These are phyloP conservation scores for Saccharomyces hybrid DNA, from an alignment of 1,139 yeast species.

Conservation along the genomic window DNA sequence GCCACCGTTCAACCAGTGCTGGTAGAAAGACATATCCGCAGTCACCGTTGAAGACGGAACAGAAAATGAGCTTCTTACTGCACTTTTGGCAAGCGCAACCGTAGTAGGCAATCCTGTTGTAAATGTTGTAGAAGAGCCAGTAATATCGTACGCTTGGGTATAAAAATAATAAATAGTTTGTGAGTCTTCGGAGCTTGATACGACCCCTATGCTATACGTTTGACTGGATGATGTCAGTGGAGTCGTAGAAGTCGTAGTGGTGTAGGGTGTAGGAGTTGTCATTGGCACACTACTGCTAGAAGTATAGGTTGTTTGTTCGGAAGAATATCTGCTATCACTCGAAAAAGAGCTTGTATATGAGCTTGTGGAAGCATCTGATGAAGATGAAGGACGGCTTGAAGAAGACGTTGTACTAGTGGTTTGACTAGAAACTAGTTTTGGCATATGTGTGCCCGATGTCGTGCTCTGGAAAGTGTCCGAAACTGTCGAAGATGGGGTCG, in stretches of 20 bases:
- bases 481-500: not conserved
- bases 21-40: constrained; percentile 28
- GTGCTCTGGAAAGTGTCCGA: not conserved
- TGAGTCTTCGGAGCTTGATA: constrained; percentile 10
- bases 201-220: constrained; percentile 3
- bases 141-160: constrained; percentile 38
- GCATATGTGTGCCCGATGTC: not conserved
- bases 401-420: not conserved
- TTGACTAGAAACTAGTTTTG: not conserved
- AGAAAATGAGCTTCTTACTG: constrained; percentile 21
- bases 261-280: not conserved
- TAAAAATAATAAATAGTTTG: constrained; percentile 26
- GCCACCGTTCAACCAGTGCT: constrained; percentile 20
- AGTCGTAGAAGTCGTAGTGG: constrained; percentile 5
- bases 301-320: not conserved
- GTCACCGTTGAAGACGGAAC: constrained; percentile 30
- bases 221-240: not conserved
- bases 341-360: not conserved
- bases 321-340: not conserved
- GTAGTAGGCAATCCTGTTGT: constrained; percentile 34
- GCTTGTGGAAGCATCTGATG: not conserved
- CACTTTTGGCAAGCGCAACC: constrained; percentile 21
- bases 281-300: not conserved
- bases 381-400: not conserved
- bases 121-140: constrained; percentile 36